A percentile compares a stretch with the other conserved stretches of the same genome.
Conservation (phyloP, 129 eudicot species). For the Tagetes patula region DNA sequence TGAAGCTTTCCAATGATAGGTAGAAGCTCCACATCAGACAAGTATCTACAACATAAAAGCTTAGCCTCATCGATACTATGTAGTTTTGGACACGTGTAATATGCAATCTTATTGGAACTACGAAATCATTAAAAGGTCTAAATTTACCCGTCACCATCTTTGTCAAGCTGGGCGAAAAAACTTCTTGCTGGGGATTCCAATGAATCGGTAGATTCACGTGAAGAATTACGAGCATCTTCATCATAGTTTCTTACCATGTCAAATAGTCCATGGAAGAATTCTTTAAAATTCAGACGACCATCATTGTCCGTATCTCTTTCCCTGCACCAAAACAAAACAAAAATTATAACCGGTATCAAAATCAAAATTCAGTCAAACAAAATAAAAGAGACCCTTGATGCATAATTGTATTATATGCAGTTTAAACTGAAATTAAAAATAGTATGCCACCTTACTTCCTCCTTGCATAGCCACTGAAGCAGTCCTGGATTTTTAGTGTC, state of each 20-base stretch:
- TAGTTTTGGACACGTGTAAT: not conserved
- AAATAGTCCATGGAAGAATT: constrained; percentile 89
- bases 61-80: constrained; percentile 1
- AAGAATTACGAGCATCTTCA: constrained; percentile 46
- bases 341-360: not conserved
- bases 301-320: constrained; percentile 95
- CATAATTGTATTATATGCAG: not conserved
- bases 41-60: constrained; percentile 49
- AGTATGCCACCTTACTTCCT: constrained; percentile 76
- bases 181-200: constrained; percentile 69
- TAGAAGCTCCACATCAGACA: constrained; percentile 74
- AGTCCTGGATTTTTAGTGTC: constrained; percentile 66
- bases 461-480: constrained; percentile 93
- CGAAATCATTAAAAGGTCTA: not conserved
- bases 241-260: constrained; percentile 81
- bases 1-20: constrained; percentile 90
- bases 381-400: not conserved
- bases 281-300: constrained; percentile 80
- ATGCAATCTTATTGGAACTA: not conserved
- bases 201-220: constrained; percentile 50
- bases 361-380: not conserved
- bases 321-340: constrained; percentile 36
- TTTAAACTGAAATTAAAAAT: not conserved
- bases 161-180: constrained; percentile 85
- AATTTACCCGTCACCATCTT: constrained; percentile 84